Evolutionary conservation across 805 yeast genomes (phyloP), one percentile per base, ranked within the genome.

Genomic region (Metschnikowia dekortorum): DNA sequence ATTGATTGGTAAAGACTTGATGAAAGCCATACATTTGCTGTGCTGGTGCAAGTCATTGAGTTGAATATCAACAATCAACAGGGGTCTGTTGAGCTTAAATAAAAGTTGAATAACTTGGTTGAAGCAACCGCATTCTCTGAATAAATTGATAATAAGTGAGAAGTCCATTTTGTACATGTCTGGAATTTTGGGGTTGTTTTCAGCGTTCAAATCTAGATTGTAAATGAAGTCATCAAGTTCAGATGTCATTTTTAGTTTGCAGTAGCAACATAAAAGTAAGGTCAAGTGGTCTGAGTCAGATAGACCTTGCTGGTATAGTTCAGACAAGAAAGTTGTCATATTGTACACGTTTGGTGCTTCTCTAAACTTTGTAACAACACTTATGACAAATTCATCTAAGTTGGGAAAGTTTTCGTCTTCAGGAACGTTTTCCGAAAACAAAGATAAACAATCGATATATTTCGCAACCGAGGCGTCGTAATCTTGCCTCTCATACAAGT

Each of bases 221-320:
- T 75, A 69, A 26, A 89, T 75, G 58, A 88, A 89, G 5, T 63
- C 56, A 36, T 75, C 75, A 29, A 92, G 70, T 43, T 83, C 83
- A 1, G 75, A 78, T 2, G 74, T 75, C 52, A 77, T 77, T 53
- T 85, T 87, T 58, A 89, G 67, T 61, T 90, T 89, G 53, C 96
- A 87, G 60, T 85, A 83, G 45, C 92, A 83, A 53, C 92, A 85
- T 28, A 91, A 66, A 38, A 91, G 71, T 28, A 92, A 67, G 0
- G 96, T 90, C 6, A 89, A 77, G 64, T 92, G 97, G 61, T 90
- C 95, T 31, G 81, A 75, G n/a, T 80, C 79, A 0, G 96, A 84
- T 11, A 76, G 56, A 2, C 78, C 75, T 39, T 74, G 65, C 7
- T 75, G 75, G 48, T 86, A 73, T 55, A 90, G 71, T 10, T 78